Conservation (phyloP, 495 filamentous ascomycete species). For the Lophiostoma macrostomum region DNA sequence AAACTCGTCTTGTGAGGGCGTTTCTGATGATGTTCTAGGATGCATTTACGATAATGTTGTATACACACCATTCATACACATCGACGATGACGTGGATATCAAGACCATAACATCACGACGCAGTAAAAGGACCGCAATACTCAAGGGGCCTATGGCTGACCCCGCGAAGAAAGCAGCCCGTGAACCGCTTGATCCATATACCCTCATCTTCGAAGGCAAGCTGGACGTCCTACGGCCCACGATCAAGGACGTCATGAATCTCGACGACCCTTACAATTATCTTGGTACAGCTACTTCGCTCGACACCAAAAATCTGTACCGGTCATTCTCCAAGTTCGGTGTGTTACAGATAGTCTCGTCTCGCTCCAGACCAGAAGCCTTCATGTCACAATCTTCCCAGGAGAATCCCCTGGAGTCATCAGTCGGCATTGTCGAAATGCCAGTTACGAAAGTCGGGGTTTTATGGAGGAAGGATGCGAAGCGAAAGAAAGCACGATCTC, state of each 20-base stretch:
- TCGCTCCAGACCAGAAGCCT: conserved; percentile 89
- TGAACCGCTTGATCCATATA: conserved; percentile 93
- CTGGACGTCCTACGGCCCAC: conserved; percentile 77
- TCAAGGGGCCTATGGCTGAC: conserved; percentile 66
- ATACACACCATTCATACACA: conserved; percentile 95
- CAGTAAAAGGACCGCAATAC: conserved; percentile 60
- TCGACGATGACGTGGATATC: conserved; percentile 85
- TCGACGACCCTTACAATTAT: conserved; percentile 91
- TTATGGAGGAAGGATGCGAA: conserved; percentile 95
- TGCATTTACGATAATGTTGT: conserved; percentile 98
- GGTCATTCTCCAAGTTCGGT: conserved; percentile 83
- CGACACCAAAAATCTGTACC: conserved; percentile 74
- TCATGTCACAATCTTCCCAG: conserved; percentile 79
- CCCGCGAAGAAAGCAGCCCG: conserved; percentile 62
- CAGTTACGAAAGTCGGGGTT: conserved; percentile 91
- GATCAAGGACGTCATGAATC: conserved; percentile 83
- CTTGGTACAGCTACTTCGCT: conserved; percentile 68
- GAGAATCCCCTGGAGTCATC: conserved; percentile 83
- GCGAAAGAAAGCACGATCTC: conserved; percentile 89
- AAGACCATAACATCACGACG: conserved; percentile 68
- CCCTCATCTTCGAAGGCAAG: conserved; percentile 83
- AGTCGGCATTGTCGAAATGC: conserved; percentile 94
- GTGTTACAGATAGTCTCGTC: conserved; percentile 92
- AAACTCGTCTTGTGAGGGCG: conserved; percentile 78
- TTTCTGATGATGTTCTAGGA: conserved; percentile 86